phyloP scores from a whole-genome alignment of 2,329 filamentous ascomycete genomes.

The Alternaria conjuncta region DNA sequence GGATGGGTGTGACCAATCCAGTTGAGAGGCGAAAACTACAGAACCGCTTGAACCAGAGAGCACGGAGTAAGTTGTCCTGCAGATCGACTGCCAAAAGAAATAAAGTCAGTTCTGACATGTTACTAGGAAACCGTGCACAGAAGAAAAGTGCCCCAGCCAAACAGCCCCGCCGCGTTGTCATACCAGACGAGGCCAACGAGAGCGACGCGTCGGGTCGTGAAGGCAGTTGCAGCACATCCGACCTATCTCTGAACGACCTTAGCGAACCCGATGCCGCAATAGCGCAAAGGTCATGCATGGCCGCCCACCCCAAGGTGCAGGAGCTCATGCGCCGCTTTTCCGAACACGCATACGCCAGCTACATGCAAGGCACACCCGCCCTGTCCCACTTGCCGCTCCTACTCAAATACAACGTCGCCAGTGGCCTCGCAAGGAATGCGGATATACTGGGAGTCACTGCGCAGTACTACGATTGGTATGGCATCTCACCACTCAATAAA shows the following conservation, averaged over 20 bases:
- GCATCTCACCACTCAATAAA: slow-evolving; percentile 23
- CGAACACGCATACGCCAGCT: slow-evolving; percentile 24
- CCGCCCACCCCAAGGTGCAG: slow-evolving; percentile 10
- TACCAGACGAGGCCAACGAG: not conserved
- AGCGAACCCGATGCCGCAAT: not conserved
- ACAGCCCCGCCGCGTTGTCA: not conserved
- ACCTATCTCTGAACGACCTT: not conserved
- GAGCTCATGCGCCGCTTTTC: slow-evolving; percentile 21
- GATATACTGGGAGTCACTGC: slow-evolving; percentile 13
- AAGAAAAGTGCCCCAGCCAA: not conserved
- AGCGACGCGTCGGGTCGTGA: not conserved
- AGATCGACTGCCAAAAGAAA: not conserved
- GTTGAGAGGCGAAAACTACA: slow-evolving; percentile 23
- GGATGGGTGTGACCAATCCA: slow-evolving; percentile 24
- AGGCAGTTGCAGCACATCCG: not conserved
- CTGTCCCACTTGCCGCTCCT: slow-evolving; percentile 18
- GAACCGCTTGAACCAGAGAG: slow-evolving; percentile 28
- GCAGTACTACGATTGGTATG: slow-evolving; percentile 16
- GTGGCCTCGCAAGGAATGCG: slow-evolving; percentile 16
- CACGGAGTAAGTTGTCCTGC: slow-evolving; percentile 8
- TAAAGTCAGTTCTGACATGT: not conserved
- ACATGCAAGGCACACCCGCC: slow-evolving; percentile 19
- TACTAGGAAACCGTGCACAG: not conserved
- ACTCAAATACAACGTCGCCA: slow-evolving; percentile 20
- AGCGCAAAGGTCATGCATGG: slow-evolving; percentile 2